phyloP scores from a whole-genome alignment of 2,329 filamentous ascomycete genomes.

The Cytospora mali region DNA sequence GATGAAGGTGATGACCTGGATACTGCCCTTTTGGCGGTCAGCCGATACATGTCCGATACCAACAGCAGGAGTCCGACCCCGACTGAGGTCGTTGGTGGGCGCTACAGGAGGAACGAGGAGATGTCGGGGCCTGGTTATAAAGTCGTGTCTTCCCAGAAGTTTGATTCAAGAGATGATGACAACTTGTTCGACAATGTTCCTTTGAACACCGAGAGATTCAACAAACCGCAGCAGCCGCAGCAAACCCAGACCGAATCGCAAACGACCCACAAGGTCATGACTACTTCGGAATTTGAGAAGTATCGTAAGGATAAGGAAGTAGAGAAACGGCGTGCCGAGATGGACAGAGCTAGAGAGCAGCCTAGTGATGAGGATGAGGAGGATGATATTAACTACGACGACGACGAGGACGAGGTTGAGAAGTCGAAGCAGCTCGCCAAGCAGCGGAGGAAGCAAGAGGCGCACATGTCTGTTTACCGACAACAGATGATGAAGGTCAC shows the following conservation, averaged over 20 bases:
- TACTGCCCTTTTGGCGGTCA: slow-evolving; percentile 51
- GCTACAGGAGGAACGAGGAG: slow-evolving; percentile 47
- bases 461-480: slow-evolving; percentile 84
- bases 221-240: slow-evolving; percentile 41
- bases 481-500: slow-evolving; percentile 98
- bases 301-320: slow-evolving; percentile 75
- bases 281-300: slow-evolving; percentile 81
- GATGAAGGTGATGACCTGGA: slow-evolving; percentile 54
- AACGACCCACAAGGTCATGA: slow-evolving; percentile 81
- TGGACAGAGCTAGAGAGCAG: slow-evolving; percentile 49
- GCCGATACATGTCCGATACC: slow-evolving; percentile 44
- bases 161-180: slow-evolving; percentile 46
- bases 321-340: slow-evolving; percentile 39
- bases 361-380: slow-evolving; percentile 65
- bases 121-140: slow-evolving; percentile 34
- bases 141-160: slow-evolving; percentile 38
- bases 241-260: slow-evolving; percentile 7
- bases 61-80: slow-evolving; percentile 33
- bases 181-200: slow-evolving; percentile 55
- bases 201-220: slow-evolving; percentile 41
- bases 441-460: slow-evolving; percentile 84
- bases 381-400: slow-evolving; percentile 67
- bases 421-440: slow-evolving; percentile 72
- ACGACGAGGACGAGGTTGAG: slow-evolving; percentile 79
- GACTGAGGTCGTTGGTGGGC: slow-evolving; percentile 31